Conservation (phyloP, 768 basidiomycete species). For the Russula abietina region DNA sequence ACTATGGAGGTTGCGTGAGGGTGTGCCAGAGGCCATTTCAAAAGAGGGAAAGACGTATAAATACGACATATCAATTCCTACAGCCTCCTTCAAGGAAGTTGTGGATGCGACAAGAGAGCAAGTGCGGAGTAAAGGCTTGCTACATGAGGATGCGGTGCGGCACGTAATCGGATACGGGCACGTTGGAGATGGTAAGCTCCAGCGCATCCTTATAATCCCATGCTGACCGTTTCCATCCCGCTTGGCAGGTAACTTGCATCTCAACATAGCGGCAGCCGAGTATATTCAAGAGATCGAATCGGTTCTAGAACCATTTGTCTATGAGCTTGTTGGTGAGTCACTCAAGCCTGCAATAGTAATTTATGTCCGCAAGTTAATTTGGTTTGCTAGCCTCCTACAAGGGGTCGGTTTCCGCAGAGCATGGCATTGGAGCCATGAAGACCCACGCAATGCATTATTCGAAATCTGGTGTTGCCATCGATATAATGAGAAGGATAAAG, state of each 20-base stretch:
- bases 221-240: conserved; percentile 6
- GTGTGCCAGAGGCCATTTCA: conserved; percentile 83
- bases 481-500: conserved; percentile 88
- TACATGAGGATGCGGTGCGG: conserved; percentile 69
- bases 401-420: conserved; percentile 95
- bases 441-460: conserved; percentile 84
- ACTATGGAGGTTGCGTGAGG: conserved; percentile 89
- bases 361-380: conserved; percentile 7
- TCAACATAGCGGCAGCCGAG: conserved; percentile 80
- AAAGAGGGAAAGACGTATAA: conserved; percentile 97
- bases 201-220: conserved; percentile 29
- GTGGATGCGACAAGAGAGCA: conserved; percentile 76
- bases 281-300: conserved; percentile 81
- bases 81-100: conserved; percentile 78
- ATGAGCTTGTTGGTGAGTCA: conserved; percentile 76
- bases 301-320: conserved; percentile 91
- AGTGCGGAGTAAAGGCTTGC: conserved; percentile 60
- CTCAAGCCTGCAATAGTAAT: background rate
- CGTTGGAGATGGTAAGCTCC: conserved; percentile 76
- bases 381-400: conserved; percentile 55
- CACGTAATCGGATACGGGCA: conserved; percentile 93
- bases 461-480: conserved; percentile 72
- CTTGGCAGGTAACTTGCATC: conserved; percentile 76
- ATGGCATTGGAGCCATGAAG: conserved; percentile 96
- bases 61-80: conserved; percentile 90